Base-by-base conservation (phyloP, 345 rosid genomes). In the Aegle marmelos region DNA sequence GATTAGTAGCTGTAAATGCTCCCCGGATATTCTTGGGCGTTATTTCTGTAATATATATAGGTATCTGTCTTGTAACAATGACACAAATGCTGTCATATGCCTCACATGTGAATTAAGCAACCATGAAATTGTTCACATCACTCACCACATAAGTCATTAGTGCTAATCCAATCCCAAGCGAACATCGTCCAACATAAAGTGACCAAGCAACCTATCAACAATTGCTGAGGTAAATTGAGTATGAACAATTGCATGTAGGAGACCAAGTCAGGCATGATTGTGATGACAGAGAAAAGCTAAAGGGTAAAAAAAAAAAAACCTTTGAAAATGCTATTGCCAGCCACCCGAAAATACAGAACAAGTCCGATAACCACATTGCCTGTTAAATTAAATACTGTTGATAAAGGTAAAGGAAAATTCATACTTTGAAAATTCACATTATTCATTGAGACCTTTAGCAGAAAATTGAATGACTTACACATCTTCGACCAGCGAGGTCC, bases 301-400 rank as follows among this genome's bases (percentile, higher is more conserved):
- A 24, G 50, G 50, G 50, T 11, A 58, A 30, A 76, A 74, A 45
- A 54, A 13, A 73, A 28, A 7, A 68, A 68, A 88, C 83, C 87
- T 85, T 77, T 24, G 92, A 85, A 45, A 85, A 68, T 72, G 83
- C 84, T 73, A 91, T 87, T 24, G 79, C 74, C 65, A 91, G 83
- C 95, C 95, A 91, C 30, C 93, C 91, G 6, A 70, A 33, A 22
- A 81, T 81, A 74, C 85, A 81, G 77, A 91, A 85, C 9, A 76
- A 22, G 61, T 86, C 84, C 27, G 92, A 85, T n/a, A 88, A 34
- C 88, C 91, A 84, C 91, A 91, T 88, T 53, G 92, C 78, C 95
- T 91, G 91, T 64, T 30, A 13, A 36, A 45, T 37, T 9, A 53
- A 34, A 72, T 31, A 17, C 56, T 31, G 31, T 31, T 48, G 39